These are phyloP conservation scores for Trichoderma atrobrunneum DNA, from an alignment of 2,329 filamentous ascomycete genomes.

Conservation along the genomic window DNA sequence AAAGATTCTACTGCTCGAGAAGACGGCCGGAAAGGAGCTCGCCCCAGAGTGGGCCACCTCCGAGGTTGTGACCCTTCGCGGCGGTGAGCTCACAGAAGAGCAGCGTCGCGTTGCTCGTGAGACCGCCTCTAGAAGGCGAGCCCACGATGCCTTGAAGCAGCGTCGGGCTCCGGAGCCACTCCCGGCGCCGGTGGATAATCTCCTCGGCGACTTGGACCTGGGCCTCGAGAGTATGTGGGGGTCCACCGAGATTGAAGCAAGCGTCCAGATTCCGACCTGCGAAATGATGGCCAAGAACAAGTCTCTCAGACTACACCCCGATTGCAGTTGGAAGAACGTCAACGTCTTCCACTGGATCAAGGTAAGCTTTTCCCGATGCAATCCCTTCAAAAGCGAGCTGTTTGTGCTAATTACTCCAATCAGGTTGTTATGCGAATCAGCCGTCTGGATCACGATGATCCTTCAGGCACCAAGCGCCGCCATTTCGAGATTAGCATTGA, in stretches of 20 bases:
- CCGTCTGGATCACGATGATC: slow-evolving; percentile 74
- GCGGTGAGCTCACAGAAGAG: slow-evolving; percentile 66
- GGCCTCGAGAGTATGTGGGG: slow-evolving; percentile 71
- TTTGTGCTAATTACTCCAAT: slow-evolving; percentile 18
- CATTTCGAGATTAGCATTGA: slow-evolving; percentile 97
- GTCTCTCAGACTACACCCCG: slow-evolving; percentile 68
- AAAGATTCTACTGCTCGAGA: slow-evolving; percentile 85
- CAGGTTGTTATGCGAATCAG: slow-evolving; percentile 92
- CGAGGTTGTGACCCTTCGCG: slow-evolving; percentile 71
- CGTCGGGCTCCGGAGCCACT: slow-evolving; percentile 41
- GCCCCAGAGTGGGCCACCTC: slow-evolving; percentile 72
- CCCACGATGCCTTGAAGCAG: slow-evolving; percentile 49
- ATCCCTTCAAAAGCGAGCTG: neutral
- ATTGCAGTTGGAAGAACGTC: slow-evolving; percentile 91
- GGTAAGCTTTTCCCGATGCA: slow-evolving; percentile 47
- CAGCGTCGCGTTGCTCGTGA: slow-evolving; percentile 49
- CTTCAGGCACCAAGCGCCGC: slow-evolving; percentile 67
- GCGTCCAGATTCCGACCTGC: slow-evolving; percentile 86
- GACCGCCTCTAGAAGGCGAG: slow-evolving; percentile 49
- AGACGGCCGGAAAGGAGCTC: slow-evolving; percentile 74
- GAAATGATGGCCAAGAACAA: slow-evolving; percentile 77
- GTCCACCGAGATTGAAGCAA: slow-evolving; percentile 92
- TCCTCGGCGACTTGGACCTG: slow-evolving; percentile 75
- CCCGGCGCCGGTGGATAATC: slow-evolving; percentile 60
- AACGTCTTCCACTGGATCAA: slow-evolving; percentile 97